These are phyloP conservation scores for Blakeslea trispora DNA, from an alignment of 371 early-diverging fungal genomes.

Conservation along the genomic window DNA sequence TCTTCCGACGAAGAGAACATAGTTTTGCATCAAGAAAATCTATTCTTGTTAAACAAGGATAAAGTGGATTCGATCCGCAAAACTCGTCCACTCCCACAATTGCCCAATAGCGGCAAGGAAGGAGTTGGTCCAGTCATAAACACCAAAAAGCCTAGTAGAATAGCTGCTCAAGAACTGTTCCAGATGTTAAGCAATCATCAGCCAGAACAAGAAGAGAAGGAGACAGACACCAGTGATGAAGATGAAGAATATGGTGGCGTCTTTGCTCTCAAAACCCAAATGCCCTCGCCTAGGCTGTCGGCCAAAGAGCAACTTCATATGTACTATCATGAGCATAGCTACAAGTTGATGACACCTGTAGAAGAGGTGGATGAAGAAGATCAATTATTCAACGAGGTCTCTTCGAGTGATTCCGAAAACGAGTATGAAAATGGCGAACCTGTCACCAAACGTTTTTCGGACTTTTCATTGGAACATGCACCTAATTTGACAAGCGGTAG, in stretches of 20 bases:
- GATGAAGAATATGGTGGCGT: conserved; percentile 21
- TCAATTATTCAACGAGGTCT: conserved; percentile 4
- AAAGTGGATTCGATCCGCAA: conserved; percentile 19
- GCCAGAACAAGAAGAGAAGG: background rate
- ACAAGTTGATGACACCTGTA: conserved; percentile 23
- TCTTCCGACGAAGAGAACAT: background rate
- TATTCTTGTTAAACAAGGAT: background rate
- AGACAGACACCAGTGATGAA: conserved; percentile 1
- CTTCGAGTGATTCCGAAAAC: conserved; percentile 3
- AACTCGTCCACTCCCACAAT: conserved; percentile 19
- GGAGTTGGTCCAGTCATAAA: background rate
- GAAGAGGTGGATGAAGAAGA: conserved; percentile 22
- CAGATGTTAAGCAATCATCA: conserved; percentile 10
- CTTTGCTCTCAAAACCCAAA: conserved; percentile 20
- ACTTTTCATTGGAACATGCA: background rate
- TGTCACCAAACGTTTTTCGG: background rate
- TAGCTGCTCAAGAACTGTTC: conserved; percentile 24
- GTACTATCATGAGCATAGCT: conserved; percentile 5
- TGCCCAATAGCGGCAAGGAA: background rate
- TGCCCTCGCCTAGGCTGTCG: conserved; percentile 8
- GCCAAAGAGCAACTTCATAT: conserved; percentile 1
- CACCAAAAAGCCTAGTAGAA: conserved; percentile 1
- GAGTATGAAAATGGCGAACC: background rate
- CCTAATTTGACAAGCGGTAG: conserved; percentile 22
- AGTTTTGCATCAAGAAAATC: background rate